Evolutionary conservation across 2,329 filamentous ascomycete genomes (phyloP), one percentile per base, ranked within the genome.

Genomic region (Neopestalotiopsis sp.): DNA sequence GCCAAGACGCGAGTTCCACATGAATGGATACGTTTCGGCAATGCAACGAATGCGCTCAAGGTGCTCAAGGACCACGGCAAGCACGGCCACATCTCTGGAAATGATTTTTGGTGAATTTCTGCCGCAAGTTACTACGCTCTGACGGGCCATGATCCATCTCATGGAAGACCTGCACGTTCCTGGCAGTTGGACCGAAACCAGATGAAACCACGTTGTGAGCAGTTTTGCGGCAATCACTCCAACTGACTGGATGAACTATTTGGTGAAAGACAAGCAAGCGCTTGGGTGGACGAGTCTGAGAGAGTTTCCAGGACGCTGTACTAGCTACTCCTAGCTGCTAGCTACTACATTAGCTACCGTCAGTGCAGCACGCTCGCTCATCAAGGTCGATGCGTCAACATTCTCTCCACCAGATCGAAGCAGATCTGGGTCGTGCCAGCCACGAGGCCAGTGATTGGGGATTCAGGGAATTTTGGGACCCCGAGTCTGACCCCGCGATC

Each of bases 341-440:
- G 24, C 24, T 28, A 28, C 24, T 28, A 28, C 24, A 28, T 28
- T 28, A 38, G 30, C 32, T 20, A 34, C n/a, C 30, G 14, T 30
- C 59, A 34, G 57, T 56, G 17, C 57, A 34, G 38, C 34, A 13
- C 12, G 10, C 32, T 42, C 61, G 32, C 32, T 14, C 38, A 30
- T 12, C 24, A 28, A 28, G 14, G 42, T 53, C 10, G n/a, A 45
- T 30, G 38, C 62, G 40, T 65, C 62, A 53, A 34, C 62, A 65
- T 65, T 53, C 45, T 28, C 20, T 58, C 63, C 63, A 66, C 49
- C 53, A 56, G 53, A 66, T 66, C 63, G 63, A 66, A 66, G 34
- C 56, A 42, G 20, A 56, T 58, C 32, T 38, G 24, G 40, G 45
- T 56, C 49, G 63, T 66, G 63, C 63, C 28, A 57, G 63, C 28